Conservation (phyloP, 345 rosid genomes). For the Salix viminalis region DNA sequence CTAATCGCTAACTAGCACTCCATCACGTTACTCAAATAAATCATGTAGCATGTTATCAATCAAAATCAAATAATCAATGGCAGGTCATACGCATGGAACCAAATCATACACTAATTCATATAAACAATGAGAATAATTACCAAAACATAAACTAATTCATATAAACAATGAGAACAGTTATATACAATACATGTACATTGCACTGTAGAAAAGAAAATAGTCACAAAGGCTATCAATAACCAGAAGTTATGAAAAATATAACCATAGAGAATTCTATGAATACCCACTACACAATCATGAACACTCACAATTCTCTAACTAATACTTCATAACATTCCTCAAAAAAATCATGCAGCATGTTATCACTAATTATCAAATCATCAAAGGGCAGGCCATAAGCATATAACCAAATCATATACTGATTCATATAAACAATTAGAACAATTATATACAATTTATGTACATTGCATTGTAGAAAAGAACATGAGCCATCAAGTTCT, state of each 20-base stretch:
- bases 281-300: no score
- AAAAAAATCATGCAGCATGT: background rate
- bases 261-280: no score
- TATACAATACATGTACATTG: constrained; percentile 13
- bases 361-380: background rate
- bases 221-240: no score
- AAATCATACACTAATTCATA: background rate
- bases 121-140: no score
- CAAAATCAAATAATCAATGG: background rate
- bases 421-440: background rate
- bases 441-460: constrained; percentile 9
- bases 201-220: background rate
- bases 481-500: background rate
- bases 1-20: no score
- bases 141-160: background rate
- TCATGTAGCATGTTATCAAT: background rate
- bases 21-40: background rate
- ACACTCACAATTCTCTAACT: no score
- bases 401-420: background rate
- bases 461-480: constrained; percentile 3
- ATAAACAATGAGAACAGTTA: background rate
- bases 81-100: background rate
- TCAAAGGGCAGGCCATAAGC: background rate
- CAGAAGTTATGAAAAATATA: no score
- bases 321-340: background rate